phyloP scores from a whole-genome alignment of 2,329 filamentous ascomycete genomes.

The Metarhizium anisopliae region DNA sequence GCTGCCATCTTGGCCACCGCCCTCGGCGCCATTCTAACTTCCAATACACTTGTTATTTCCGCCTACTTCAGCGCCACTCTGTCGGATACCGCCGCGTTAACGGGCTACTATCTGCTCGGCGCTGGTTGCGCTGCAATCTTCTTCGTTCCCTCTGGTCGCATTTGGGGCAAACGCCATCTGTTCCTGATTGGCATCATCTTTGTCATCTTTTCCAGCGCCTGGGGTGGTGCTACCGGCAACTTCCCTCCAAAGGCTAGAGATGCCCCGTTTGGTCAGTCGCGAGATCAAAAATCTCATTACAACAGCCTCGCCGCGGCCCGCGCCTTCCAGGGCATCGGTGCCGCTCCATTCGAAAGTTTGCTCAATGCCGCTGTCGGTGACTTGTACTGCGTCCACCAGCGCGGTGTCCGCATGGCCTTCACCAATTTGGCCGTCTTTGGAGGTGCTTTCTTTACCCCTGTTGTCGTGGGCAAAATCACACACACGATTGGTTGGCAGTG shows the following conservation, averaged over 20 bases:
- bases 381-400: conserved; percentile 78
- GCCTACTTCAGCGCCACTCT: conserved; percentile 57
- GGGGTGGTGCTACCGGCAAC: conserved; percentile 62
- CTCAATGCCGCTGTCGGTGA: conserved; percentile 87
- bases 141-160: conserved; percentile 77
- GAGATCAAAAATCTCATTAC: conserved; percentile 40
- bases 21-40: conserved; percentile 77
- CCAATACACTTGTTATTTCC: conserved; percentile 73
- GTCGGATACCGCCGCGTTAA: conserved; percentile 71
- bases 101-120: conserved; percentile 79
- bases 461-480: conserved; percentile 85
- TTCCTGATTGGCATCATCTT: conserved; percentile 72
- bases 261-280: conserved; percentile 1
- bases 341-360: conserved; percentile 82
- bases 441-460: conserved; percentile 61
- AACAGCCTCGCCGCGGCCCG: conserved; percentile 66
- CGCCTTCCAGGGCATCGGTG: conserved; percentile 75
- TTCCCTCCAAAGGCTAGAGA: conserved; percentile 2
- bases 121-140: conserved; percentile 74
- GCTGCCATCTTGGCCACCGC: conserved; percentile 76
- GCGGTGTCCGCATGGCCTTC: conserved; percentile 81
- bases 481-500: conserved; percentile 69
- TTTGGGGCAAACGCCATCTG: conserved; percentile 88
- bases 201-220: conserved; percentile 64
- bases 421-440: conserved; percentile 50